Evolutionary conservation across 176 grass and related monocot genomes (phyloP), one percentile per base, ranked within the genome.

Genomic region (Puya raimondii): DNA sequence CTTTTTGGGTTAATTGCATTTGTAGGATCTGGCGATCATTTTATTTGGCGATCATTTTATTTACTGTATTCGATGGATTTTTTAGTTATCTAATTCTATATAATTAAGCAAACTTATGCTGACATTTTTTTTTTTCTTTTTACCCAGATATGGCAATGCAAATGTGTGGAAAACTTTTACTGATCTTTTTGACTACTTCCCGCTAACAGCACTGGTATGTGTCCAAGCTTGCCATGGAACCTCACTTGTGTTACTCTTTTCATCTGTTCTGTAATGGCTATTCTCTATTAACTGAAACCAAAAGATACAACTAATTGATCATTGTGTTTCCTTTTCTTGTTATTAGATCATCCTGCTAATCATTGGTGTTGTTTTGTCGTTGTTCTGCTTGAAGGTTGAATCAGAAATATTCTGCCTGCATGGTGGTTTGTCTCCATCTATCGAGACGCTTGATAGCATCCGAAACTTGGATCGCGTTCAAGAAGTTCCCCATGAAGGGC

Each of bases 111-210:
- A 42, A 42, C 7, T 42, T 42, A 5, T 50, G 10, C 56, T 23
- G 47, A 14, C 13, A 63, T 67, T 27, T 64, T n/a, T 69, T 69
- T 74, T 64, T 65, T 49, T n/a, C 21, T 78, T 14, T 78, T 78
- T 47, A 70, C 81, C 64, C 70, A 88, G 86, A 73, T 88, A 85
- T 27, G 86, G 86, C 20, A 88, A 71, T 79, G 86, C 86, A 53
- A 88, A 81, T 82, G 86, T 88, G 12, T 88, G 86, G 86, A 88
- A 88, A 72, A 85, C 65, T 25, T 88, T 85, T 71, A 88, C 86
- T 49, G 86, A 88, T 66, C 78, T 88, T 21, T 88, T 88, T 17
- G 86, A 88, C 80, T 88, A 88, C 81, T 69, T 88, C 42, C 86
- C 86, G 2, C 68, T 88, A 52, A 88, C 86, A 61, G 86, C 86